A percentile compares a stretch with the other conserved stretches of the same genome.
phyloP scores from a whole-genome alignment of 2,329 filamentous ascomycete species.

The Exophiala mesophila region DNA sequence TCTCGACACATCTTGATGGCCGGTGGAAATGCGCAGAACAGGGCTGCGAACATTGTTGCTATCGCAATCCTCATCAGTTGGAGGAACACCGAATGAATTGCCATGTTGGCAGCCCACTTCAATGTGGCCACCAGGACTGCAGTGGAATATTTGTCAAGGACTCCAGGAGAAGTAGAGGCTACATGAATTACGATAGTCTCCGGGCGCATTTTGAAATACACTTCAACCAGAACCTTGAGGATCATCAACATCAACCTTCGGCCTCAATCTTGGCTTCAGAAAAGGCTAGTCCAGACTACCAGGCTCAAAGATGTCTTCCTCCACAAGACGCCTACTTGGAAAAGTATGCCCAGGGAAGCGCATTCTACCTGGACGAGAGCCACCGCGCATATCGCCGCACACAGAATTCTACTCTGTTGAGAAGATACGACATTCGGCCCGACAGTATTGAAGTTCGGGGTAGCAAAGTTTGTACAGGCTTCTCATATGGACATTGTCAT shows the following conservation, averaged over 20 bases:
- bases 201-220: constrained; percentile 5
- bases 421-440: background rate
- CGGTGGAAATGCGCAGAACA: constrained; percentile 4
- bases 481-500: background rate
- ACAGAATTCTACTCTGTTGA: constrained; percentile 2
- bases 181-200: constrained; percentile 1
- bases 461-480: constrained; percentile 6
- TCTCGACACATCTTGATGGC: constrained; percentile 3
- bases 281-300: background rate
- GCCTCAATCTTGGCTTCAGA: background rate
- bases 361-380: background rate
- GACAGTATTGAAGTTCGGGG: constrained; percentile 2
- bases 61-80: constrained; percentile 3
- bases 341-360: background rate
- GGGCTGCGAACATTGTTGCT: constrained; percentile 7
- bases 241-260: background rate
- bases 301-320: constrained; percentile 1
- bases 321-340: background rate
- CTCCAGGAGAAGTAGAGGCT: constrained; percentile 1
- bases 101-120: constrained; percentile 3
- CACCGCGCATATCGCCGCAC: background rate
- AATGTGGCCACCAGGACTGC: constrained; percentile 28
- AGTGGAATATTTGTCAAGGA: constrained; percentile 22
- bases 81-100: constrained; percentile 4
- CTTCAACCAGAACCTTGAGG: constrained; percentile 4